phyloP scores from a whole-genome alignment of 2,329 filamentous ascomycete genomes.

The Diplodia sapinea region DNA sequence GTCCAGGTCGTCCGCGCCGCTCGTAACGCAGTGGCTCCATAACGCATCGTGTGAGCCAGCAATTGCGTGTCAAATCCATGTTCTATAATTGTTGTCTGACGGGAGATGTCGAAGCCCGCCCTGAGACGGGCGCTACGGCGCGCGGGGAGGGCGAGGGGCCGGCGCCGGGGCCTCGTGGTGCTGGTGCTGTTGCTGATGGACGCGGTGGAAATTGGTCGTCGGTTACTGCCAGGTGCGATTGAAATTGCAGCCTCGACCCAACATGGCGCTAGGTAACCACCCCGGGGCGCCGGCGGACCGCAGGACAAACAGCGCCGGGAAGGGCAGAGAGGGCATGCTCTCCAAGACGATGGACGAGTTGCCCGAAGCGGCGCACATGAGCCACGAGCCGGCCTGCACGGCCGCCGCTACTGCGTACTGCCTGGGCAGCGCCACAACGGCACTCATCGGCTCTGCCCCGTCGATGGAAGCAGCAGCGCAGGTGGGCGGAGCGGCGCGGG shows the following conservation, averaged over 20 bases:
- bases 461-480: neutral
- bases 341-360: neutral
- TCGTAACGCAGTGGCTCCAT: slow-evolving; percentile 10
- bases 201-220: slow-evolving; percentile 18
- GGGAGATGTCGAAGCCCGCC: slow-evolving; percentile 3
- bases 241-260: slow-evolving; percentile 8
- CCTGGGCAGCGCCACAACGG: slow-evolving; percentile 6
- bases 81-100: slow-evolving; percentile 16
- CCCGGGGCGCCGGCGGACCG: neutral
- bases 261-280: neutral
- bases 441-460: slow-evolving; percentile 12
- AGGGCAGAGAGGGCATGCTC: neutral
- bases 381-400: slow-evolving; percentile 6
- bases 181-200: slow-evolving; percentile 13
- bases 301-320: neutral
- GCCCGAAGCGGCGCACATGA: slow-evolving; percentile 16
- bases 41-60: slow-evolving; percentile 8
- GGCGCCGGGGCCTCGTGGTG: slow-evolving; percentile 4
- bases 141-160: neutral
- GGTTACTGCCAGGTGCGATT: neutral
- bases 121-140: slow-evolving; percentile 6
- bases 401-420: neutral
- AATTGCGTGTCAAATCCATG: neutral
- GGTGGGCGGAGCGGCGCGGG: neutral
- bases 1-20: neutral